phyloP scores from a whole-genome alignment of 495 filamentous ascomycete genomes.

The Parathielavia appendiculata region DNA sequence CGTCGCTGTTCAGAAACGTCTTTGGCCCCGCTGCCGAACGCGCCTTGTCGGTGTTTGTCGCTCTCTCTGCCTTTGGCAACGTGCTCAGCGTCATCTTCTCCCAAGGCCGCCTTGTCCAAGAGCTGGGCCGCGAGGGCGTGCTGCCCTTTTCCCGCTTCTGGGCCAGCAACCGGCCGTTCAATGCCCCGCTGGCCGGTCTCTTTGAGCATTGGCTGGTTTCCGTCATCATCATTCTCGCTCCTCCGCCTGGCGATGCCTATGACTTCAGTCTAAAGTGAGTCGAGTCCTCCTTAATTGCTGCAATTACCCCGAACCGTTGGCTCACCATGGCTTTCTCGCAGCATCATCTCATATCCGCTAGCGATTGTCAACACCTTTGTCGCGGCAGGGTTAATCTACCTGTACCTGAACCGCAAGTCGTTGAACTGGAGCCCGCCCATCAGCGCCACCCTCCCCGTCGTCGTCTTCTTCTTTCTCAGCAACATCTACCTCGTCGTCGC shows the following conservation, averaged over 20 bases:
- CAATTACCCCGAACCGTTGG: not conserved
- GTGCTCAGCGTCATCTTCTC: conserved; percentile 66
- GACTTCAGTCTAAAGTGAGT: conserved; percentile 58
- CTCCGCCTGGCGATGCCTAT: conserved; percentile 60
- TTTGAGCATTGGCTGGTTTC: conserved; percentile 59
- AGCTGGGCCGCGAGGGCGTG: conserved; percentile 61
- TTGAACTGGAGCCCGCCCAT: conserved; percentile 42
- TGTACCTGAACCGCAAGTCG: conserved; percentile 48
- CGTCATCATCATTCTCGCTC: conserved; percentile 56
- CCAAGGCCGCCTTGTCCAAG: conserved; percentile 60
- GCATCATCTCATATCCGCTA: conserved; percentile 57
- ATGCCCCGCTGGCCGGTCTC: conserved; percentile 56
- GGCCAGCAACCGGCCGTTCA: conserved; percentile 61
- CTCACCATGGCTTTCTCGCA: conserved; percentile 23
- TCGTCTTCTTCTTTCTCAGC: conserved; percentile 44
- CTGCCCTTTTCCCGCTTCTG: conserved; percentile 57
- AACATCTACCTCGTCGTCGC: conserved; percentile 47
- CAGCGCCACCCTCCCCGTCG: conserved; percentile 40
- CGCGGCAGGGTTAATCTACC: conserved; percentile 49
- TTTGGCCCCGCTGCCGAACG: conserved; percentile 54
- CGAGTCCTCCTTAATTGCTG: not conserved
- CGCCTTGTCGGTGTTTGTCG: conserved; percentile 64
- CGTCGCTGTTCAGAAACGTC: conserved; percentile 61
- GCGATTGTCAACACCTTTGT: conserved; percentile 58
- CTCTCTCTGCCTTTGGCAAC: conserved; percentile 67